phyloP scores from a whole-genome alignment of 2,329 filamentous ascomycete species.

The Gnomoniopsis smithogilvyi region DNA sequence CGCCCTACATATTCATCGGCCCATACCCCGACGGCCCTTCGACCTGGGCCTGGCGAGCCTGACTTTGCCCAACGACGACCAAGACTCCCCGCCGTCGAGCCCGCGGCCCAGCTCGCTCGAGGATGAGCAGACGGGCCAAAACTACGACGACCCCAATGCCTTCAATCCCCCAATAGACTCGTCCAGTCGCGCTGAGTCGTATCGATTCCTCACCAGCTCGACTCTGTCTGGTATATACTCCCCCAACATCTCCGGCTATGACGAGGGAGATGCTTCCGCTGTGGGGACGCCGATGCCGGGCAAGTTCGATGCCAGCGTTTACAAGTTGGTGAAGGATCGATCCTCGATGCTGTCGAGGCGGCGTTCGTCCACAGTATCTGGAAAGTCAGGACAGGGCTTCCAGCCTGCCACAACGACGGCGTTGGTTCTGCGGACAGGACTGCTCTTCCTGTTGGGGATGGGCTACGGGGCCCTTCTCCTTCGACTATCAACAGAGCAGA shows the following conservation, averaged over 20 bases:
- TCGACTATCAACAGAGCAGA: constrained; percentile 69
- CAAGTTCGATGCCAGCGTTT: constrained; percentile 42
- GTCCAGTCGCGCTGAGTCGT: constrained; percentile 69
- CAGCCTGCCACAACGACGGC: constrained; percentile 39
- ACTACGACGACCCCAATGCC: constrained; percentile 31
- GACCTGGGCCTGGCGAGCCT: constrained; percentile 50
- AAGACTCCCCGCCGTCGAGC: constrained; percentile 25
- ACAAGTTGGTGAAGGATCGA: constrained; percentile 40
- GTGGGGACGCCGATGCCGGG: constrained; percentile 43
- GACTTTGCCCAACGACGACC: constrained; percentile 38
- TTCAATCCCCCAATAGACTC: constrained; percentile 29
- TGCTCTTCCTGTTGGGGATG: constrained; percentile 77
- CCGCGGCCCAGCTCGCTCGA: constrained; percentile 46
- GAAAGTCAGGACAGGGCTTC: constrained; percentile 8
- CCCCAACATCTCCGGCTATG: constrained; percentile 53
- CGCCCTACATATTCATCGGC: constrained; percentile 59
- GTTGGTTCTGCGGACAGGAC: constrained; percentile 51
- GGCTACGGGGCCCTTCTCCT: constrained; percentile 80
- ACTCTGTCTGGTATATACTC: constrained; percentile 92
- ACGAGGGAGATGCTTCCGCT: constrained; percentile 47
- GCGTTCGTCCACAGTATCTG: constrained; percentile 32
- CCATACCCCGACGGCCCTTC: constrained; percentile 71
- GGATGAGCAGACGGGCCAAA: constrained; percentile 39
- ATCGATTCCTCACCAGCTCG: constrained; percentile 82
- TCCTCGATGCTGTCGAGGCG: constrained; percentile 30